These are phyloP conservation scores for Phylloporus scabripes DNA, from an alignment of 768 basidiomycete species.

Conservation along the genomic window DNA sequence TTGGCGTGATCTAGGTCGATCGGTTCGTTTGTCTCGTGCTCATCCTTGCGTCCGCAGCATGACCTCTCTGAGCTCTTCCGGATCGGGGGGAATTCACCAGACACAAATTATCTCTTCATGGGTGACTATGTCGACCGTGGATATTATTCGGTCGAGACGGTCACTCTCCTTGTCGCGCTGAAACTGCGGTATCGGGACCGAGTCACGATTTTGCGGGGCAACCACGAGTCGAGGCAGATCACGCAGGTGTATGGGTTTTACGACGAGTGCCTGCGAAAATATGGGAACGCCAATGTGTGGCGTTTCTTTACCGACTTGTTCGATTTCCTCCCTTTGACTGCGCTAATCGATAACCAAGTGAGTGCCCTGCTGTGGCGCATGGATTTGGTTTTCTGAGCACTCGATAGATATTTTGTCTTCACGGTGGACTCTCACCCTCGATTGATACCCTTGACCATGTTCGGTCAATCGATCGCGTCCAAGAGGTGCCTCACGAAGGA, in stretches of 20 bases:
- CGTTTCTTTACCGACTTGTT: slow-evolving; percentile 98
- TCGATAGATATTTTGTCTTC: slow-evolving; percentile 92
- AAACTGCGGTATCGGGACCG: slow-evolving; percentile 98
- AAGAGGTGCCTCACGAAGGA: slow-evolving; percentile 99
- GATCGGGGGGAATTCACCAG: slow-evolving; percentile 97
- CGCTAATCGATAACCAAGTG: slow-evolving; percentile 98
- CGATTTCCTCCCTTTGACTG: slow-evolving; percentile 95
- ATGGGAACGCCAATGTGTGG: slow-evolving; percentile 99
- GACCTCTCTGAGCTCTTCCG: slow-evolving; percentile 98
- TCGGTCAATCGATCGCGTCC: slow-evolving; percentile 96
- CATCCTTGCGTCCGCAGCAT: slow-evolving; percentile 54
- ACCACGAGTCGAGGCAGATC: slow-evolving; percentile 99
- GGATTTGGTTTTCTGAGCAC: slow-evolving; percentile 5
- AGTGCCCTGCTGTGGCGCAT: slow-evolving; percentile 32
- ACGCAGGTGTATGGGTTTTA: slow-evolving; percentile 99
- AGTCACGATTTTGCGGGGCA: slow-evolving; percentile 95
- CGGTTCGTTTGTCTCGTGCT: slow-evolving; percentile 7
- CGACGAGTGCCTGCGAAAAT: slow-evolving; percentile 98
- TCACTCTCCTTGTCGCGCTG: slow-evolving; percentile 92
- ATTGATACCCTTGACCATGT: slow-evolving; percentile 99
- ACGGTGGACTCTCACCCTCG: slow-evolving; percentile 95
- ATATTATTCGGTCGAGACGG: slow-evolving; percentile 99
- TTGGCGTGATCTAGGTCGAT: slow-evolving; percentile 24
- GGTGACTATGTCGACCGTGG: slow-evolving; percentile 99
- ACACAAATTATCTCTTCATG: slow-evolving; percentile 99